Percentiles rank a stretch among this genome's conserved stretches.
Conservation (phyloP, 2,329 filamentous ascomycete species). For the Cladosporium sp. region DNA sequence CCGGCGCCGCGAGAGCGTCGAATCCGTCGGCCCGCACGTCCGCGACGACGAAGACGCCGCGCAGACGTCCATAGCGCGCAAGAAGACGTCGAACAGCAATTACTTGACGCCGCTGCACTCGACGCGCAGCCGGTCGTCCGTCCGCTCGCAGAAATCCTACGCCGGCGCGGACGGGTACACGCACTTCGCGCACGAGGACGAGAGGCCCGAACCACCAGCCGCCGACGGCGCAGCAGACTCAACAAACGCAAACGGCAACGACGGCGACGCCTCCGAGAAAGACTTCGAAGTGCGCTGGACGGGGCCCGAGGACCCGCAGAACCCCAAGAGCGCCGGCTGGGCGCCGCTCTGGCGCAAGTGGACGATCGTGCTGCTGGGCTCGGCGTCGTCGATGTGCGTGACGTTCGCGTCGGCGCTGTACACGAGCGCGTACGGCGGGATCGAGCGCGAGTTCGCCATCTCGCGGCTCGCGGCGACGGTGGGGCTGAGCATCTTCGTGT, state of each 20-base stretch:
- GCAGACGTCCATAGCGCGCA: conserved; percentile 6
- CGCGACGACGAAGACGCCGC: background rate
- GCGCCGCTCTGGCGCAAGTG: conserved; percentile 58
- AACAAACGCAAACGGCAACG: background rate
- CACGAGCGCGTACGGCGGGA: conserved; percentile 31
- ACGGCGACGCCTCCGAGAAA: conserved; percentile 18
- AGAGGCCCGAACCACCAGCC: background rate
- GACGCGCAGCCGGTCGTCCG: conserved; percentile 23
- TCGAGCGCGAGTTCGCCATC: conserved; percentile 61
- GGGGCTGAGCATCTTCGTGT: conserved; percentile 78
- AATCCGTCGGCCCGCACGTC: background rate
- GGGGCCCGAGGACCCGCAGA: conserved; percentile 64
- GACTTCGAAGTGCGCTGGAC: conserved; percentile 70
- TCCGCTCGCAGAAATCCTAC: conserved; percentile 24
- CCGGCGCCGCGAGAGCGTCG: conserved; percentile 1
- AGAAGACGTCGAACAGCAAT: background rate
- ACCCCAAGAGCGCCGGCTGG: conserved; percentile 61
- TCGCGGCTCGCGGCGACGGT: conserved; percentile 69
- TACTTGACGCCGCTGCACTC: conserved; percentile 11
- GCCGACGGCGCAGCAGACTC: background rate
- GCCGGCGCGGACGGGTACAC: conserved; percentile 25
- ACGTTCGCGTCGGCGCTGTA: conserved; percentile 48
- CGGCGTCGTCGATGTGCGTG: conserved; percentile 38
- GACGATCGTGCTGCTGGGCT: conserved; percentile 70
- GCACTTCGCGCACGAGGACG: conserved; percentile 17